phyloP scores from a whole-genome alignment of 331 rosid genomes.

The Rosa hybrid region DNA sequence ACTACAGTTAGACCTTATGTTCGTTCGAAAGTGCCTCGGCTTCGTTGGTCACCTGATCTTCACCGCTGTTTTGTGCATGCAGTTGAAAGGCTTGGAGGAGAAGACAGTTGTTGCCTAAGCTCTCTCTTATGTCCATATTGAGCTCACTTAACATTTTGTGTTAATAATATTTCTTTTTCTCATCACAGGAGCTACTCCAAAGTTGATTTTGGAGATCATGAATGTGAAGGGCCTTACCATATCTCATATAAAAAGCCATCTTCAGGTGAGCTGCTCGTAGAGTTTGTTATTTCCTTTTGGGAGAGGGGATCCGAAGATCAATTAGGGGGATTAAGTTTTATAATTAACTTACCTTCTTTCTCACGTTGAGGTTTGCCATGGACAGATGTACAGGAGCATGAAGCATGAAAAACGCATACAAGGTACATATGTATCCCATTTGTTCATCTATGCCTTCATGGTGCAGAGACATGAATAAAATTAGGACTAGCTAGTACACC shows the following conservation, averaged over 20 bases:
- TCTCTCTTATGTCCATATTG: neutral
- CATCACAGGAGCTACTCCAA: slow-evolving; percentile 82
- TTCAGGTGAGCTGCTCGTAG: slow-evolving; percentile 59
- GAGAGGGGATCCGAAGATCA: neutral
- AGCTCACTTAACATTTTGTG: neutral
- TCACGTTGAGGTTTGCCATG: slow-evolving; percentile 28
- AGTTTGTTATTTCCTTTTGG: neutral
- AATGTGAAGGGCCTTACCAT: slow-evolving; percentile 71
- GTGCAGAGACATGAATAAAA: neutral
- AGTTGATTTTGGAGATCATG: slow-evolving; percentile 72
- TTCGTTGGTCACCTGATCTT: slow-evolving; percentile 87
- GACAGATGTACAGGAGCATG: slow-evolving; percentile 90
- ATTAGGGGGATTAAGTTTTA: neutral
- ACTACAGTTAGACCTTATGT: slow-evolving; percentile 52
- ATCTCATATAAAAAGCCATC: slow-evolving; percentile 94
- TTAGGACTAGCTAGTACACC: neutral
- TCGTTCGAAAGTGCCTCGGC: slow-evolving; percentile 75
- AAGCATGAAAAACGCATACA: slow-evolving; percentile 61
- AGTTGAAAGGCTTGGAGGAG: slow-evolving; percentile 82
- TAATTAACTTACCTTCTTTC: neutral
- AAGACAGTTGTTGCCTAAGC: slow-evolving; percentile 47
- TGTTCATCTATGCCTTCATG: slow-evolving; percentile 15
- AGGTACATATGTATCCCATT: slow-evolving; percentile 44
- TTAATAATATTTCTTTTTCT: too few species aligned
- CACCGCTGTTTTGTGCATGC: slow-evolving; percentile 87